phyloP scores from a whole-genome alignment of 2,329 filamentous ascomycete genomes.

The Pseudocercospora macadamiae region DNA sequence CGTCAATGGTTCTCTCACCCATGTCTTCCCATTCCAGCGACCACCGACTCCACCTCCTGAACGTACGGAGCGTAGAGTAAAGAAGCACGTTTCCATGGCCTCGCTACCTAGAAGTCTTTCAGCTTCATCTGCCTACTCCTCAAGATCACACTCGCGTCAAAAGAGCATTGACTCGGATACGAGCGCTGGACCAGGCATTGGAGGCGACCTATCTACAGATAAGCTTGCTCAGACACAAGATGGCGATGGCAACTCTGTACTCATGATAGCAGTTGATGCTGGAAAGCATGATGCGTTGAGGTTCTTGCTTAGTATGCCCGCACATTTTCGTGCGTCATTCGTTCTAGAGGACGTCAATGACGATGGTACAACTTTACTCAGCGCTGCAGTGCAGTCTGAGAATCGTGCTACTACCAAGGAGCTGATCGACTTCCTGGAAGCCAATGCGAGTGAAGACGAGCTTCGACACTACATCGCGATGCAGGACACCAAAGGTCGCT shows the following conservation, averaged over 20 bases:
- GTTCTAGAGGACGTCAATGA: conserved; percentile 85
- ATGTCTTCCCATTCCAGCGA: conserved; percentile 89
- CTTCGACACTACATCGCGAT: conserved; percentile 70
- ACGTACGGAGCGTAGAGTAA: conserved; percentile 59
- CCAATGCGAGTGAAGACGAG: conserved; percentile 56
- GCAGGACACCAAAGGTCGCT: conserved; percentile 84
- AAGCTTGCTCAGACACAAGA: conserved; percentile 73
- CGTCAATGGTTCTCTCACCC: conserved; percentile 61
- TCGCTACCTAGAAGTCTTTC: conserved; percentile 74
- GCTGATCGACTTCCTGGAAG: conserved; percentile 71
- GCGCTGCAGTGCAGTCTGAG: conserved; percentile 85
- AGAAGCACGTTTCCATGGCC: conserved; percentile 83
- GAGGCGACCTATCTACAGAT: conserved; percentile 85
- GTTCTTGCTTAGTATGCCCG: conserved; percentile 76
- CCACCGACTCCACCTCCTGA: conserved; percentile 54
- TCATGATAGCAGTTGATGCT: conserved; percentile 59
- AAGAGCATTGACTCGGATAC: conserved; percentile 74
- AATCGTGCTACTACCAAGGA: conserved; percentile 74
- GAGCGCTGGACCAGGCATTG: conserved; percentile 61
- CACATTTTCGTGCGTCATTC: conserved; percentile 71
- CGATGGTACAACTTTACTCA: conserved; percentile 85
- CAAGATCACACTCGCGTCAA: conserved; percentile 70
- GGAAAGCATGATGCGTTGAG: conserved; percentile 71
- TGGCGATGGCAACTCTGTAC: conserved; percentile 74
- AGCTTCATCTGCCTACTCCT: conserved; percentile 78